phyloP scores from a whole-genome alignment of 2,329 filamentous ascomycete species.

The Exophiala spinifera region DNA sequence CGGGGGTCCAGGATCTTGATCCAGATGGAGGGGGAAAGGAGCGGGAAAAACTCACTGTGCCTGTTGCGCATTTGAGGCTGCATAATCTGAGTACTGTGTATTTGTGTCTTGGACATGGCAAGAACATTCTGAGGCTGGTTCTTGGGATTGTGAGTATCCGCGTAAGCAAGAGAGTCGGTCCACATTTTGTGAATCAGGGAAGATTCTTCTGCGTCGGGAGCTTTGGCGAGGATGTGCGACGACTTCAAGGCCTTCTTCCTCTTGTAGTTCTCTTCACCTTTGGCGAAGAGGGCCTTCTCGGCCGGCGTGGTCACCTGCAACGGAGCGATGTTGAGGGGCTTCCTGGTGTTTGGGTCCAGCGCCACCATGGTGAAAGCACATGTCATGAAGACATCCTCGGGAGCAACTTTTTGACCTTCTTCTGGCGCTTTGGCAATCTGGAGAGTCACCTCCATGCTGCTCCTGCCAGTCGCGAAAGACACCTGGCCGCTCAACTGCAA shows the following conservation, averaged over 20 bases:
- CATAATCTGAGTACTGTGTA: conserved; percentile 70
- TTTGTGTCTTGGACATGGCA: conserved; percentile 61
- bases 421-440: conserved; percentile 67
- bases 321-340: conserved; percentile 61
- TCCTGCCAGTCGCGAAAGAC: conserved; percentile 69
- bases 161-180: conserved; percentile 64
- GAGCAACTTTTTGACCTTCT: conserved; percentile 50
- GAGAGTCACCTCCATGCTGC: conserved; percentile 70
- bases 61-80: conserved; percentile 68
- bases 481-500: conserved; percentile 68
- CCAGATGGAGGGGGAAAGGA: no score
- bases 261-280: conserved; percentile 64
- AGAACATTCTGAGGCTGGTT: conserved; percentile 57
- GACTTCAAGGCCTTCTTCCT: conserved; percentile 63
- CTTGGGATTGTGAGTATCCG: conserved; percentile 54
- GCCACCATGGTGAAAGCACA: conserved; percentile 77
- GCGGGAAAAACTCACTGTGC: conserved; percentile 43
- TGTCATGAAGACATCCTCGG: conserved; percentile 65
- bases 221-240: conserved; percentile 61
- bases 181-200: conserved; percentile 71
- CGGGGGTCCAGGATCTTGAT: no score
- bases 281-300: conserved; percentile 60
- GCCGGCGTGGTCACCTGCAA: conserved; percentile 61
- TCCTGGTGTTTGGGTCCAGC: conserved; percentile 65
- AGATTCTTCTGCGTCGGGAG: conserved; percentile 68